Base-by-base conservation (phyloP, 805 yeast genomes). In the Candida loeiensis region DNA sequence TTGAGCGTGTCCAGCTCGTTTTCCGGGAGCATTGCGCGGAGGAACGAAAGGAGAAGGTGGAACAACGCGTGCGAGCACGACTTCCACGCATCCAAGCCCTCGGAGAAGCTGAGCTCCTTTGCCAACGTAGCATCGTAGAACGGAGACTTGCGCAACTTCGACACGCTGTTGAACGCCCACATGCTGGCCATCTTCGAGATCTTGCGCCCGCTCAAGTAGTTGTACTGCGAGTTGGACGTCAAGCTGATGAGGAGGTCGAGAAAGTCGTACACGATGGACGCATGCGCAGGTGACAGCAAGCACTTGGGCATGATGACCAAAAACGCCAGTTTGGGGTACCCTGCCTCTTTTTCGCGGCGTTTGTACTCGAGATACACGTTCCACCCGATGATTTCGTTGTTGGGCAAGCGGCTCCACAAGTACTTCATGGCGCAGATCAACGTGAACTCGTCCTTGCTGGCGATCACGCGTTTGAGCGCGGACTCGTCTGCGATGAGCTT, bases 261-360 rank as follows among this genome's bases (percentile, higher is more conserved):
- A 53, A 88, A 90, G 56, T 86, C 95, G 58, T 85, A 86, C 4
- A 86, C 91, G 4, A 90, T 86, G 1, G 93, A 82, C 0, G 95
- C 95, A 62, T 88, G 96, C 4, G 91, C 82, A 2, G 93, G 87
- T 0, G 93, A 81, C 2, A 83, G 75, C 16, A 87, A 68, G 59
- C 95, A 85, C 45, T 79, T 80, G 1, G 96, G 96, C 87, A 89
- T 85, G 41, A 84, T 76, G 37, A 82, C 82, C 32, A 85, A 62
- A 55, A 89, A 89, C 0, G 95, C 86, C 45, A 74, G 76, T 49
- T 76, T 73, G 1, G 93, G 89, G 53, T 69, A 85, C 5, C 78
- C 76, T 1, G 79, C 77, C 40, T 79, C 81, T 28, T 69, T 69
- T 55, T 88, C 95, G 36, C 75, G 65, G 16, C 74, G 66, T 48